Evolutionary conservation across 2,329 filamentous ascomycete genomes (phyloP).

Genomic region (Fusarium verrucosum): DNA sequence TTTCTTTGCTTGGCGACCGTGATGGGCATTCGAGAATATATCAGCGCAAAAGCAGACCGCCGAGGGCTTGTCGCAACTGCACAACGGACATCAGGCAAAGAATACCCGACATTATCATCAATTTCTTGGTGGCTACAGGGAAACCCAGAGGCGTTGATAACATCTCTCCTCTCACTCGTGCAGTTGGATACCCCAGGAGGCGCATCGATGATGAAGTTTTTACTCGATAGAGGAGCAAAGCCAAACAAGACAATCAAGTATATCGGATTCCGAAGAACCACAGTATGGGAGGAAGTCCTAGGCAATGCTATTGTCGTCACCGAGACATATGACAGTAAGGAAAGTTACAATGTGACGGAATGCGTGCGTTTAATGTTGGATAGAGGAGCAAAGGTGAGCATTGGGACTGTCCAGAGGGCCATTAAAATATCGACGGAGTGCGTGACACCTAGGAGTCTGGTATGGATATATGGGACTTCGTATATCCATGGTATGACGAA

Average conservation of each 20-base stretch:
- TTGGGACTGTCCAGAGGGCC: not conserved
- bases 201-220: not conserved
- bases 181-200: accelerated
- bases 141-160: accelerated
- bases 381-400: not conserved
- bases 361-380: conserved; percentile 4
- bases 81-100: too few relatives aligned
- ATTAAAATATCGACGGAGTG: not conserved
- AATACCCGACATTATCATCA: not conserved
- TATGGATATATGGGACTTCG: not conserved
- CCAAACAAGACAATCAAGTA: not conserved
- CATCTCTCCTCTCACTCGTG: not conserved
- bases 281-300: conserved; percentile 2
- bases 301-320: not conserved
- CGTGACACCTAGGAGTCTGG: accelerated
- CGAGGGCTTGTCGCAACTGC: not conserved
- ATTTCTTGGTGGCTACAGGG: not conserved
- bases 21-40: not conserved
- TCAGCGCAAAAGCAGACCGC: not conserved
- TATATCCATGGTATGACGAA: too few relatives aligned
- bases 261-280: accelerated
- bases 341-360: not conserved
- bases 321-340: accelerated
- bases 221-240: conserved; percentile 1
- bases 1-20: not conserved